These are phyloP conservation scores for Aspergillus sp. DNA, from an alignment of 2,329 filamentous ascomycete species.

Conservation along the genomic window DNA sequence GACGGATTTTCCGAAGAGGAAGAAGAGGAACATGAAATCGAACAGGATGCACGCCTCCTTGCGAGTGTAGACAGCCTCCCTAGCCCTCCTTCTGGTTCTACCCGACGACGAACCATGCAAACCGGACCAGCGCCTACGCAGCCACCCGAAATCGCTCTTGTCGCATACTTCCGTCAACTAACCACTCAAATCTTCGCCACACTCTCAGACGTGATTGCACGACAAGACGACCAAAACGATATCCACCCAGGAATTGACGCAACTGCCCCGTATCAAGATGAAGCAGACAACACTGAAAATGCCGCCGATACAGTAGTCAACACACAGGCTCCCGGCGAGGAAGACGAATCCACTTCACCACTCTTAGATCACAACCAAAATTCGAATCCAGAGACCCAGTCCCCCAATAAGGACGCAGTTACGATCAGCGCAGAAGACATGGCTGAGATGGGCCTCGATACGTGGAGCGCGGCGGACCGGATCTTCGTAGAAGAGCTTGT, in stretches of 20 bases:
- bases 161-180: conserved; percentile 51
- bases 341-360: conserved; percentile 29
- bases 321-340: conserved; percentile 25
- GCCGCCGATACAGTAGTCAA: conserved; percentile 14
- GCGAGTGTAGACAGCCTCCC: conserved; percentile 37
- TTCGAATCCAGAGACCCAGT: conserved; percentile 3
- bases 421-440: conserved; percentile 47
- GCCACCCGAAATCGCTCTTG: conserved; percentile 48
- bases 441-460: conserved; percentile 49
- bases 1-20: conserved; percentile 55
- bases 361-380: conserved; percentile 20
- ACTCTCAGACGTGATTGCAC: conserved; percentile 43
- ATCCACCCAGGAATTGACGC: conserved; percentile 17
- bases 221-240: conserved; percentile 33
- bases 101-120: conserved; percentile 27
- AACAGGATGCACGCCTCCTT: conserved; percentile 45
- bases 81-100: conserved; percentile 25
- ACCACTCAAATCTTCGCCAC: conserved; percentile 48
- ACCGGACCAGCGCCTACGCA: conserved; percentile 31
- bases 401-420: conserved; percentile 27
- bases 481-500: conserved; percentile 48
- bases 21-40: conserved; percentile 48
- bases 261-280: conserved; percentile 22
- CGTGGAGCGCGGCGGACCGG: conserved; percentile 49
- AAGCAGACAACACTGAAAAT: background rate